Conservation (phyloP, 2,329 filamentous ascomycete species). For the Harringtonia aguacate region DNA sequence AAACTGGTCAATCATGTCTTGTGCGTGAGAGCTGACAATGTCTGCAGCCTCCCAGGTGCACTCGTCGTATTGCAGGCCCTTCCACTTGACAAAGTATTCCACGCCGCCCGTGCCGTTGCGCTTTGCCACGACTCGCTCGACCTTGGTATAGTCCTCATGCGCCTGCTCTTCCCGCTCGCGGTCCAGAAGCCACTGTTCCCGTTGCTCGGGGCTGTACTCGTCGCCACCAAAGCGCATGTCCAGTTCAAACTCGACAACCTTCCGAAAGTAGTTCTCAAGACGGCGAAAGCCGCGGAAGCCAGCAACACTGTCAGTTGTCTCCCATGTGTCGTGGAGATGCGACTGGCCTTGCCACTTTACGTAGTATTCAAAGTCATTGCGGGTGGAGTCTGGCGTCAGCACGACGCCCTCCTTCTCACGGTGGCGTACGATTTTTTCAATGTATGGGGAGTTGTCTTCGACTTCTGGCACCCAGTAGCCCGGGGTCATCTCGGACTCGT, state of each 20-base stretch:
- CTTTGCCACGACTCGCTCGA: conserved; percentile 83
- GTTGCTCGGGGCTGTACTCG: conserved; percentile 70
- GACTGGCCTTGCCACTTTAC: conserved; percentile 98
- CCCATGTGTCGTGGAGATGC: conserved; percentile 94
- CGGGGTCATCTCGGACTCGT: conserved; percentile 56
- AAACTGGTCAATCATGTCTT: conserved; percentile 85
- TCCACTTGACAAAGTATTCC: conserved; percentile 97
- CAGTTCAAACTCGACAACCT: conserved; percentile 69
- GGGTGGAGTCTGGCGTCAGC: conserved; percentile 42
- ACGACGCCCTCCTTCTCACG: conserved; percentile 60
- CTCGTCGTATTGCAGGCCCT: conserved; percentile 81
- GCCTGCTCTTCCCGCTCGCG: conserved; percentile 84
- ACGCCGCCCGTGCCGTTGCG: conserved; percentile 68
- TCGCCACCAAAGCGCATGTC: conserved; percentile 63
- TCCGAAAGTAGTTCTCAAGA: conserved; percentile 90
- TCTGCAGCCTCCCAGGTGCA: conserved; percentile 86
- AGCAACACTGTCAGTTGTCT: conserved; percentile 62
- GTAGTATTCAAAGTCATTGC: conserved; percentile 77
- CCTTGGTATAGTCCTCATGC: conserved; percentile 79
- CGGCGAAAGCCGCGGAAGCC: conserved; percentile 78
- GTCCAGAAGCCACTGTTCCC: conserved; percentile 91
- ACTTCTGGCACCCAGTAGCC: conserved; percentile 59
- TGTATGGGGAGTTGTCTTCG: conserved; percentile 72
- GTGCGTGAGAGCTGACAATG: conserved; percentile 61
- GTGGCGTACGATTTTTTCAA: conserved; percentile 87